Percentiles rank a stretch among this genome's conserved stretches.
These are phyloP conservation scores for Termitomyces bulborhizus DNA, from an alignment of 768 basidiomycete genomes.

Conservation along the genomic window DNA sequence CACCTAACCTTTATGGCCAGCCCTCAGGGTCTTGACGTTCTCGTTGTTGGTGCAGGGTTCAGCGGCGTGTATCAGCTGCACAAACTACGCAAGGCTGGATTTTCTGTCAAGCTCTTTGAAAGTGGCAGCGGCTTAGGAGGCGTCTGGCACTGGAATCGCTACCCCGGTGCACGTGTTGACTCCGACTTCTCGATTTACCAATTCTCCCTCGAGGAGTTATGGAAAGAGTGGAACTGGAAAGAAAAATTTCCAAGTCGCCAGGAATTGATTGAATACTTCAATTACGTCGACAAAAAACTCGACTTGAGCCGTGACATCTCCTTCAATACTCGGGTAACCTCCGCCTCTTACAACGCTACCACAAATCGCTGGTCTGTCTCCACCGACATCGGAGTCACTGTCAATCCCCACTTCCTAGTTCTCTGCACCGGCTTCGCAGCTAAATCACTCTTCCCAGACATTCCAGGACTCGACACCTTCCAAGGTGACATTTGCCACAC, in stretches of 20 bases:
- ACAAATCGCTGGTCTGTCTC: slow-evolving; percentile 16
- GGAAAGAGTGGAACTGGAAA: slow-evolving; percentile 19
- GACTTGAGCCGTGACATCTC: slow-evolving; percentile 17
- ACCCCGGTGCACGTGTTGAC: slow-evolving; percentile 22
- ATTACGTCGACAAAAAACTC: slow-evolving; percentile 18
- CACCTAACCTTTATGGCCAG: neutral
- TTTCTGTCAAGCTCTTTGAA: slow-evolving; percentile 16
- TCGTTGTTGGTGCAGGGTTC: slow-evolving; percentile 22
- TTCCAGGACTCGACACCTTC: slow-evolving; percentile 17
- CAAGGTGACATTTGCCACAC: slow-evolving; percentile 18
- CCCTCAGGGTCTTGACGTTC: slow-evolving; percentile 11
- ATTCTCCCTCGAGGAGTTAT: slow-evolving; percentile 18
- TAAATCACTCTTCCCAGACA: slow-evolving; percentile 16
- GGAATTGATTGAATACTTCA: slow-evolving; percentile 18
- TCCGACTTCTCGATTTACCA: slow-evolving; percentile 20
- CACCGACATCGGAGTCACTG: slow-evolving; percentile 11
- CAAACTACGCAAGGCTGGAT: slow-evolving; percentile 13
- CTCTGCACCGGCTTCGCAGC: slow-evolving; percentile 20
- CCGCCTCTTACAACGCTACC: slow-evolving; percentile 14
- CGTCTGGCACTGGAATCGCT: slow-evolving; percentile 22
- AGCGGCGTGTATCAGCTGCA: slow-evolving; percentile 16
- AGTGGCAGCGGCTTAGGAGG: slow-evolving; percentile 18
- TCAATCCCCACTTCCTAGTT: slow-evolving; percentile 16
- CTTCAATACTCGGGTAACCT: slow-evolving; percentile 17
- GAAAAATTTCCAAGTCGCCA: slow-evolving; percentile 11